A percentile compares a stretch with the other conserved stretches of the same genome.
These are phyloP conservation scores for Viridothelium virens DNA, from an alignment of 495 filamentous ascomycete genomes.

Conservation along the genomic window DNA sequence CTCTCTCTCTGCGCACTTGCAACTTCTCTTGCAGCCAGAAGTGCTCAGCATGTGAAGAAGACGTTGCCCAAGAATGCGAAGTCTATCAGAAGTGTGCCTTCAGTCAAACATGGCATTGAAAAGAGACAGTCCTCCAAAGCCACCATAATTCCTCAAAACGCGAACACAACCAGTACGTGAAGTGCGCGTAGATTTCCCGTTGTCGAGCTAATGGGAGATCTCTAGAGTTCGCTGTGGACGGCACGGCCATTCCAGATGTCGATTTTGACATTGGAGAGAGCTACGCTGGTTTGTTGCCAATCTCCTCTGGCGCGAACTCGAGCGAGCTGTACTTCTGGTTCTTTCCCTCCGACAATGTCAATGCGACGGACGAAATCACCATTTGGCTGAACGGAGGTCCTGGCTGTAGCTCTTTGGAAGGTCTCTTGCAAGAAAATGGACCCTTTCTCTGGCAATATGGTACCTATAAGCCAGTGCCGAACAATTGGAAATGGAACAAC, in stretches of 20 bases:
- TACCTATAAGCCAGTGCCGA: slow-evolving; percentile 29
- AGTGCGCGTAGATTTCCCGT: neutral
- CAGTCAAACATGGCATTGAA: neutral
- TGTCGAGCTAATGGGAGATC: neutral
- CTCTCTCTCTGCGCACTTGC: slow-evolving; percentile 25
- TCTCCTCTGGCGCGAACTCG: slow-evolving; percentile 28
- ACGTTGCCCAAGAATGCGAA: slow-evolving; percentile 10
- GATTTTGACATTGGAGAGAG: slow-evolving; percentile 39
- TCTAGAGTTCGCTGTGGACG: slow-evolving; percentile 34
- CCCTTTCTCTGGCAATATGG: slow-evolving; percentile 38
- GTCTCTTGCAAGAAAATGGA: slow-evolving; percentile 37
- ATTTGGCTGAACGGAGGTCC: slow-evolving; percentile 39
- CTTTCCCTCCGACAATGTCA: slow-evolving; percentile 31
- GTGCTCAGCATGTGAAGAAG: slow-evolving; percentile 26
- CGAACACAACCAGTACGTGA: slow-evolving; percentile 30
- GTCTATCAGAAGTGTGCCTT: slow-evolving; percentile 10
- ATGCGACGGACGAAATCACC: slow-evolving; percentile 30
- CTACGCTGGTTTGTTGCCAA: slow-evolving; percentile 37
- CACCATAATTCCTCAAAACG: slow-evolving; percentile 32
- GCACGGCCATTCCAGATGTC: slow-evolving; percentile 35
- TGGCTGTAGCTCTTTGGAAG: slow-evolving; percentile 35
- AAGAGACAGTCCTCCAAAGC: slow-evolving; percentile 16
- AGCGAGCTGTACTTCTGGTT: slow-evolving; percentile 40
- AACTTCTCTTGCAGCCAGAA: slow-evolving; percentile 27
- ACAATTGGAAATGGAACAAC: slow-evolving; percentile 24